Percentiles rank a stretch among this genome's conserved stretches.
Conservation (phyloP, 805 yeast species). For the Candida dajiaensis region DNA sequence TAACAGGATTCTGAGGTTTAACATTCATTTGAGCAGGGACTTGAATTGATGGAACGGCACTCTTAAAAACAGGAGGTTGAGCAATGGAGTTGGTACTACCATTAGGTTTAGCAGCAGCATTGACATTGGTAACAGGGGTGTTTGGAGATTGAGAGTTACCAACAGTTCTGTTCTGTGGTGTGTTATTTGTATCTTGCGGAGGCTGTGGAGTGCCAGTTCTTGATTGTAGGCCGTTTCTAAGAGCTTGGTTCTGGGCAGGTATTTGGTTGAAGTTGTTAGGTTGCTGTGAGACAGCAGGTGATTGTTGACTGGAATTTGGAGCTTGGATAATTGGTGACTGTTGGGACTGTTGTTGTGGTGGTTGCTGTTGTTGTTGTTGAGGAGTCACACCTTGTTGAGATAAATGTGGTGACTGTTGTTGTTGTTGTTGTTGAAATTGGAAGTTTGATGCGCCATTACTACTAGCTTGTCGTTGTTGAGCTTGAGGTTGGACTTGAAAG, state of each 20-base stretch:
- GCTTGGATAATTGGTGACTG: constrained; percentile 9
- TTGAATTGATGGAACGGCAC: constrained; percentile 55
- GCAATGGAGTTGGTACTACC: constrained; percentile 23
- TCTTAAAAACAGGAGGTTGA: constrained; percentile 29
- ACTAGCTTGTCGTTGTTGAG: constrained; percentile 33
- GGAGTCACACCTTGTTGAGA: neutral
- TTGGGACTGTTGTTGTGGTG: constrained; percentile 7
- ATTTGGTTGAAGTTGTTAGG: neutral
- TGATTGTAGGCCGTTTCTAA: constrained; percentile 1
- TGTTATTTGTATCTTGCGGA: constrained; percentile 7
- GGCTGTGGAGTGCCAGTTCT: constrained; percentile 19
- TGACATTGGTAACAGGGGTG: constrained; percentile 40
- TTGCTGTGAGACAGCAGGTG: constrained; percentile 12
- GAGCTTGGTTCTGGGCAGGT: constrained; percentile 9
- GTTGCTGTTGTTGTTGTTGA: constrained; percentile 5
- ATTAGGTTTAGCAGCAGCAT: constrained; percentile 41
- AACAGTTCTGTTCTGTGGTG: constrained; percentile 10
- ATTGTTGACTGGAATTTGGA: constrained; percentile 11
- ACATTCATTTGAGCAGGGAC: constrained; percentile 67
- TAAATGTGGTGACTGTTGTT: constrained; percentile 15
- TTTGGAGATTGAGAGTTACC: constrained; percentile 24
- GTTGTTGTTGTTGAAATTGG: constrained; percentile 3
- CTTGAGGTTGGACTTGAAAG: constrained; percentile 5
- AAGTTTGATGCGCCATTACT: constrained; percentile 1
- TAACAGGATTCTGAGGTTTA: constrained; percentile 57